Evolutionary conservation across 2,329 filamentous ascomycete species (phyloP).

Genomic region (Pestalotiopsis sp.): DNA sequence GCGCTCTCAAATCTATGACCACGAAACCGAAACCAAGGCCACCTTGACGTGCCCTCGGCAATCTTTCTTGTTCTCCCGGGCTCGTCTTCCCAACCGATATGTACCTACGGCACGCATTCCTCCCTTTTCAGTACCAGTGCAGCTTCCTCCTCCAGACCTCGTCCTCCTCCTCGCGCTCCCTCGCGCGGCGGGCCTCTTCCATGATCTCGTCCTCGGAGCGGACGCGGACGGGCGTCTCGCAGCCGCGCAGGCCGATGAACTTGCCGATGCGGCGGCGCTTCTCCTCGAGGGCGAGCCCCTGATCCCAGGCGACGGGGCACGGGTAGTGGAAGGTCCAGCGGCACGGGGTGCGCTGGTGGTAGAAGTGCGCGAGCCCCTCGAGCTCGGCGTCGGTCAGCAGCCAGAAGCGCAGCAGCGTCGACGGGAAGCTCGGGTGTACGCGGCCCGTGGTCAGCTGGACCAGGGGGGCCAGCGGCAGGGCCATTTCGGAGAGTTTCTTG

Average conservation of each 20-base stretch:
- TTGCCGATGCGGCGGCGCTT: constrained; percentile 73
- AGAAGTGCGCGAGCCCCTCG: constrained; percentile 71
- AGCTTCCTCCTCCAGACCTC: constrained; percentile 53
- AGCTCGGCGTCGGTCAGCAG: constrained; percentile 73
- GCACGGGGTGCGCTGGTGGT: constrained; percentile 68
- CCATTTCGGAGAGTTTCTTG: constrained; percentile 67
- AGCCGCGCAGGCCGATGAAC: constrained; percentile 73
- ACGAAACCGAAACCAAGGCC: neutral
- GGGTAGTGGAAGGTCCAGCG: constrained; percentile 65
- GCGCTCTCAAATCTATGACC: neutral
- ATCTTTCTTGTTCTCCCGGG: neutral
- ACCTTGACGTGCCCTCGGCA: neutral
- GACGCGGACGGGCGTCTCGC: constrained; percentile 49
- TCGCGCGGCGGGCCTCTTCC: constrained; percentile 43
- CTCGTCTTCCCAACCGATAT: neutral
- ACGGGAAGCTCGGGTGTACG: constrained; percentile 68
- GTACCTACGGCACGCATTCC: neutral
- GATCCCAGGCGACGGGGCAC: constrained; percentile 66
- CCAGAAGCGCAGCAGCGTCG: constrained; percentile 71
- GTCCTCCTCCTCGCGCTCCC: constrained; percentile 44
- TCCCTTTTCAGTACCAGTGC: constrained; percentile 30
- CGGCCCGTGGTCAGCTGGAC: constrained; percentile 63
- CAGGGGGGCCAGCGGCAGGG: constrained; percentile 67
- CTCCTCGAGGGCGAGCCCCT: constrained; percentile 58
- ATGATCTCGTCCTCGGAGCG: constrained; percentile 52